phyloP scores from a whole-genome alignment of 768 basidiomycete species.

The Phlegmacium glaucopus region DNA sequence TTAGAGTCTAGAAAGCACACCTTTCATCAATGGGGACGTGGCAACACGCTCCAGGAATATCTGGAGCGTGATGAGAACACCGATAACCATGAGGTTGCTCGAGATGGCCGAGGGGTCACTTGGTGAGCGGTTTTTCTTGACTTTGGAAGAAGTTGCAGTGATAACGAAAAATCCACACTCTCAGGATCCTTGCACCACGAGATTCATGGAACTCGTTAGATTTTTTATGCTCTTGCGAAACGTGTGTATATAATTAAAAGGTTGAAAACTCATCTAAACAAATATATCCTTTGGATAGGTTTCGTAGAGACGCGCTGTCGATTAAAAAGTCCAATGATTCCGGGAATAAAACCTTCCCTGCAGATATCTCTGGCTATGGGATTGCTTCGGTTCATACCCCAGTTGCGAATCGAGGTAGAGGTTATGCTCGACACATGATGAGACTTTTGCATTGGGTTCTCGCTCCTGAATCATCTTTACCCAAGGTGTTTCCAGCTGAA shows the following conservation, averaged over 20 bases:
- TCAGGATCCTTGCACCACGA: conserved; percentile 57
- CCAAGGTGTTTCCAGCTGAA: conserved; percentile 17
- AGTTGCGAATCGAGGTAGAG: conserved; percentile 42
- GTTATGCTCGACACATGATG: conserved; percentile 66
- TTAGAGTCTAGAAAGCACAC: conserved; percentile 11
- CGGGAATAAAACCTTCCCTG: conserved; percentile 9
- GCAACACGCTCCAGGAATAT: conserved; percentile 12
- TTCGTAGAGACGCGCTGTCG: conserved; percentile 21
- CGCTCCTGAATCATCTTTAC: conserved; percentile 14
- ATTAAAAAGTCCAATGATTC: conserved; percentile 29
- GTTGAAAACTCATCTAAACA: too few relatives aligned
- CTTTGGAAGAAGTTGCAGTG: neutral
- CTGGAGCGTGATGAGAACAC: conserved; percentile 8
- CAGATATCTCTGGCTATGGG: conserved; percentile 43
- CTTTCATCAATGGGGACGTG: conserved; percentile 10
- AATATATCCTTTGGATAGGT: neutral
- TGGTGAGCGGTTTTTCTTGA: conserved; percentile 42
- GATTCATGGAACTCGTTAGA: conserved; percentile 46
- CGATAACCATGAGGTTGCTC: conserved; percentile 34
- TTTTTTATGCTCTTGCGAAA: conserved; percentile 61
- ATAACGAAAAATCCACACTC: neutral
- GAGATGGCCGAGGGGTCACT: conserved; percentile 42
- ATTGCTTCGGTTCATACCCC: conserved; percentile 60
- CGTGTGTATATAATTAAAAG: conserved; percentile 34
- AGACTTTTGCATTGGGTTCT: conserved; percentile 48